These are phyloP conservation scores for Larix kaempferi DNA, from an alignment of 75 land plant species.

Conservation along the genomic window DNA sequence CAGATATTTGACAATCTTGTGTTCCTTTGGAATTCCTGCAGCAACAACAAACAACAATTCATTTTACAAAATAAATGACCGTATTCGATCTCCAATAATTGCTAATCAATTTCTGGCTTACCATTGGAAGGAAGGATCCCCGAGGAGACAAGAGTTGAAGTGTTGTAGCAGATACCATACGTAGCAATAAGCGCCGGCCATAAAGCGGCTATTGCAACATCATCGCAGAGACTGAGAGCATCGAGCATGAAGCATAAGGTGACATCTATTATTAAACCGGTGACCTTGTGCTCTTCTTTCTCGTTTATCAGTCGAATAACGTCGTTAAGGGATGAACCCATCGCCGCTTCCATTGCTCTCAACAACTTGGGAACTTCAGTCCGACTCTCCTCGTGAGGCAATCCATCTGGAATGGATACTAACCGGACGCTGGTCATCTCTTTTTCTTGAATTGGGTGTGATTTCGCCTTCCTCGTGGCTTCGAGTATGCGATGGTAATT, in stretches of 20 bases:
- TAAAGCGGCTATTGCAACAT: not conserved
- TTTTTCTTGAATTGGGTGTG: too few species aligned
- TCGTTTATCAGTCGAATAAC: not conserved
- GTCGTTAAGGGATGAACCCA: not conserved
- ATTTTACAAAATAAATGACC: too few species aligned
- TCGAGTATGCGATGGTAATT: constrained; percentile 8
- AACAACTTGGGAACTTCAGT: not conserved
- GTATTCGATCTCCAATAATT: too few species aligned
- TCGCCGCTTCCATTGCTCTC: not conserved
- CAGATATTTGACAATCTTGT: not conserved
- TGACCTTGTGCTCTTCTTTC: not conserved
- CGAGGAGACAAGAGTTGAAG: not conserved
- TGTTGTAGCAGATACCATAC: not conserved
- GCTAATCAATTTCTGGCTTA: too few species aligned
- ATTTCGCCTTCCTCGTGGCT: not conserved
- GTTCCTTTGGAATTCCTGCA: constrained; percentile 3
- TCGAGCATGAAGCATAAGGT: not conserved
- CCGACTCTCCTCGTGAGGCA: not conserved
- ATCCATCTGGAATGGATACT: not conserved
- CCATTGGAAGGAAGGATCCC: not conserved
- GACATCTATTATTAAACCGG: not conserved
- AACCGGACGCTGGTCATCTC: not conserved
- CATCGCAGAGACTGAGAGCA: not conserved
- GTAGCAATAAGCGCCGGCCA: not conserved
- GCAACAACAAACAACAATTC: too few species aligned